phyloP scores from a whole-genome alignment of 75 land plant genomes.

The Pinus tabuliformis region DNA sequence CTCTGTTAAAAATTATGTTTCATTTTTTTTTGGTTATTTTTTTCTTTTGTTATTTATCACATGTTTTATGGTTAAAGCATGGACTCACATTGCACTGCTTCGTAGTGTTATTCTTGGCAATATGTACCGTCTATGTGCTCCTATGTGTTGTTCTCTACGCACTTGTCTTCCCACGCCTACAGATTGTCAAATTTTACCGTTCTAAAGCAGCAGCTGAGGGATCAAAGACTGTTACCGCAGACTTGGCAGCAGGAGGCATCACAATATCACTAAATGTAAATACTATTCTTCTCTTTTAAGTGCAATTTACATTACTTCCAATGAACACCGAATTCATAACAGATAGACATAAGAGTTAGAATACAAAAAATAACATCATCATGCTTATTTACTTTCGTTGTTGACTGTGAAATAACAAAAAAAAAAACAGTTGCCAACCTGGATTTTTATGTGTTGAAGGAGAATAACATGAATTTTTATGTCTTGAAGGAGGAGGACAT shows the following conservation, averaged over 20 bases:
- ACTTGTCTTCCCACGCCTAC: slow-evolving; percentile 38
- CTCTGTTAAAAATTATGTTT: too few species aligned
- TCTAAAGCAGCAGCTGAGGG: slow-evolving; percentile 43
- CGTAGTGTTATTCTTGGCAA: slow-evolving; percentile 51
- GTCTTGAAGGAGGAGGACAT: slow-evolving; percentile 17
- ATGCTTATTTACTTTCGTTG: background rate
- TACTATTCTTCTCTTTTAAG: background rate
- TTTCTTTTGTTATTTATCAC: background rate
- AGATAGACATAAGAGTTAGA: background rate
- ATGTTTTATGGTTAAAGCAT: background rate
- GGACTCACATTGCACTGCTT: background rate
- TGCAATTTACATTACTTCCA: background rate
- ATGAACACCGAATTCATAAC: background rate
- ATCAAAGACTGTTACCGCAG: slow-evolving; percentile 39
- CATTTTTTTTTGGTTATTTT: background rate
- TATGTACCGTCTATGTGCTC: slow-evolving; percentile 31
- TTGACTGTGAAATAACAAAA: background rate
- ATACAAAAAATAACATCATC: too few species aligned
- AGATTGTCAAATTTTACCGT: slow-evolving; percentile 43
- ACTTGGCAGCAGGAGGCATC: slow-evolving; percentile 42
- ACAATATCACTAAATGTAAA: background rate
- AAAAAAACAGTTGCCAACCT: background rate
- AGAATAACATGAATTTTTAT: too few species aligned
- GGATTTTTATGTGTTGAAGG: background rate
- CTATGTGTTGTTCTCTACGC: slow-evolving; percentile 40